Evolutionary conservation across 2,329 filamentous ascomycete species (phyloP).

Genomic region (Fusarium vanettenii): DNA sequence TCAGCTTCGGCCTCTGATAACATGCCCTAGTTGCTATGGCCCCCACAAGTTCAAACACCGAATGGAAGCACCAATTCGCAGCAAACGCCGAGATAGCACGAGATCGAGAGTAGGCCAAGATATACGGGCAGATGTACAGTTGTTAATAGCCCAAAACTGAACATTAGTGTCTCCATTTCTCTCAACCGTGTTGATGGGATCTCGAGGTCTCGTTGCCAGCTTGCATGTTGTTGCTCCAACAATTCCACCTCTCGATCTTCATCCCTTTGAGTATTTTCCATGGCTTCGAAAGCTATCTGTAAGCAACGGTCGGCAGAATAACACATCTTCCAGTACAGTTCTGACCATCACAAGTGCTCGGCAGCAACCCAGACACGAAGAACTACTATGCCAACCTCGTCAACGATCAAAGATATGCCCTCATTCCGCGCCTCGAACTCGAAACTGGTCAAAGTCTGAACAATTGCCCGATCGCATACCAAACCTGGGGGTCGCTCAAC

Average conservation of each 20-base stretch:
- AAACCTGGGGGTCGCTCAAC: constrained; percentile 5
- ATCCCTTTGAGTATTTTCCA: background rate
- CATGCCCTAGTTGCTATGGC: background rate
- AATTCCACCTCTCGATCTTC: background rate
- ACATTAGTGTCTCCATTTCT: background rate
- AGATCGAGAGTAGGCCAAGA: background rate
- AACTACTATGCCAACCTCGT: background rate
- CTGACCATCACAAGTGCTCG: background rate
- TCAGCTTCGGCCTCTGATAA: background rate
- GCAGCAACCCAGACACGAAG: background rate
- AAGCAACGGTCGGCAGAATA: background rate
- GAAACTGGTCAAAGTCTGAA: background rate
- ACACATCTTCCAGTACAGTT: background rate
- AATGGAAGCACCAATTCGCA: background rate
- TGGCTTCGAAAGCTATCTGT: background rate
- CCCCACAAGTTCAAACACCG: background rate
- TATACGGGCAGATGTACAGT: background rate
- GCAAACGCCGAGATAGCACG: background rate
- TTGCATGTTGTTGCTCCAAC: background rate
- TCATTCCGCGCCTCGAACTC: constrained; percentile 1
- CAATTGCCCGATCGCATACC: constrained; percentile 10
- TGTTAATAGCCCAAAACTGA: background rate
- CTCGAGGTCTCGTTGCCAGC: background rate
- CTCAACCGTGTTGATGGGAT: background rate
- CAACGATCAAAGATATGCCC: background rate